Percentiles rank a stretch among this genome's conserved stretches.
Evolutionary conservation across 129 eudicot species (phyloP).

Genomic region (Chrysanthemum seticuspe): DNA sequence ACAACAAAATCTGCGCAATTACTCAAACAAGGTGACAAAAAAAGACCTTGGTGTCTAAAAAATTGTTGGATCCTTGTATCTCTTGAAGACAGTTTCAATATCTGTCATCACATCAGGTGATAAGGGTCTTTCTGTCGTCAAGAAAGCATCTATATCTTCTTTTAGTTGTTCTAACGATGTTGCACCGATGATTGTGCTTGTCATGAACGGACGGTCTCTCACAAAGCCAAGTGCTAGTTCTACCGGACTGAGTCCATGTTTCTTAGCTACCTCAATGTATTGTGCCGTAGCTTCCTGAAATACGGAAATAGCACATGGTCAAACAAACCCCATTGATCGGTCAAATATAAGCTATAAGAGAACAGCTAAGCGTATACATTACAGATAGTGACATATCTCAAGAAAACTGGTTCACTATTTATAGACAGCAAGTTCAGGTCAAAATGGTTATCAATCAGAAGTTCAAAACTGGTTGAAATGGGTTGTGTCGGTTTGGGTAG

Average conservation of each 20-base stretch:
- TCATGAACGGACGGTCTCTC: conserved; percentile 80
- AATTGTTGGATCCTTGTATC: conserved; percentile 81
- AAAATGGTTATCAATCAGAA: background rate
- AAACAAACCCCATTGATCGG: background rate
- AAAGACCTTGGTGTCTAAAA: conserved; percentile 13
- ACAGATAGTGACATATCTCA: background rate
- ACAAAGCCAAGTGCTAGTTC: conserved; percentile 84
- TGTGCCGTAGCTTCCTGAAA: conserved; percentile 73
- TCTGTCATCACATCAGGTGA: conserved; percentile 68
- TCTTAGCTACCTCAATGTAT: conserved; percentile 70
- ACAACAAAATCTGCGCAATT: conserved; percentile 4
- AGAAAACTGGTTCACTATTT: background rate
- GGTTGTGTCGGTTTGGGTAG: background rate
- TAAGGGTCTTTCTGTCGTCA: conserved; percentile 71
- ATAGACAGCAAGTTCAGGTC: background rate
- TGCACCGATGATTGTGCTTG: conserved; percentile 92
- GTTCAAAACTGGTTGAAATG: background rate
- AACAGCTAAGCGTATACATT: background rate
- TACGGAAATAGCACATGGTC: background rate
- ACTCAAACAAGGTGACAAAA: conserved; percentile 12
- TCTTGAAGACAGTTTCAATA: conserved; percentile 65
- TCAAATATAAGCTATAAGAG: background rate
- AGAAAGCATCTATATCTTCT: conserved; percentile 86
- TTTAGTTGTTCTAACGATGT: conserved; percentile 77
- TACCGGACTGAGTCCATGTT: conserved; percentile 74